phyloP scores from a whole-genome alignment of 257 asterid genomes.

The Datura wrightii region DNA sequence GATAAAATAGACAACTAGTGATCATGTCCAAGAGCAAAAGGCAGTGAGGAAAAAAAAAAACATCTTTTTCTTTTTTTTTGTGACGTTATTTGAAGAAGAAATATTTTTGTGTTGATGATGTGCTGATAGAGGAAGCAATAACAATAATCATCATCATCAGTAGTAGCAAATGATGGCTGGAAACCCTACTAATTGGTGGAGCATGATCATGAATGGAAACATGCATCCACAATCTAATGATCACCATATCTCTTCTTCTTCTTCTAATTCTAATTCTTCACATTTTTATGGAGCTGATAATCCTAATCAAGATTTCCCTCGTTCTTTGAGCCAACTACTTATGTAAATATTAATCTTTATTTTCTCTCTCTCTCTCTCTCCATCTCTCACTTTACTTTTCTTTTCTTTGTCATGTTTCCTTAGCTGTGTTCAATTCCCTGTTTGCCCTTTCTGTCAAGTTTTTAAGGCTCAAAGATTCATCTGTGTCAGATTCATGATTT shows the following conservation, averaged over 20 bases:
- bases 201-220: conserved; percentile 53
- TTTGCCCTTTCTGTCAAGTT: neutral
- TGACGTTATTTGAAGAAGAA: conserved; percentile 15
- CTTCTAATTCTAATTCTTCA: conserved; percentile 36
- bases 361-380: conserved; percentile 34
- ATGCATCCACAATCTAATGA: conserved; percentile 57
- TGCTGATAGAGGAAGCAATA: neutral
- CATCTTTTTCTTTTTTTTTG: neutral
- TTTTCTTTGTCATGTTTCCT: neutral
- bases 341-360: conserved; percentile 41
- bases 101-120: neutral
- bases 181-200: conserved; percentile 76
- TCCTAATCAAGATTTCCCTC: conserved; percentile 59
- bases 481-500: neutral
- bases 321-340: conserved; percentile 78
- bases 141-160: neutral
- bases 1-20: conserved; percentile 28
- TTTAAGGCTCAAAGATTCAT: neutral
- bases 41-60: neutral
- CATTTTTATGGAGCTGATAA: conserved; percentile 42
- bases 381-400: too few species aligned
- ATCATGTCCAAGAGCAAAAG: conserved; percentile 2
- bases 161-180: conserved; percentile 71
- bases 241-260: conserved; percentile 31
- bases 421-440: neutral